Conservation (phyloP, 192 early-diverging fungal species). For the Mortierella claussenii region DNA sequence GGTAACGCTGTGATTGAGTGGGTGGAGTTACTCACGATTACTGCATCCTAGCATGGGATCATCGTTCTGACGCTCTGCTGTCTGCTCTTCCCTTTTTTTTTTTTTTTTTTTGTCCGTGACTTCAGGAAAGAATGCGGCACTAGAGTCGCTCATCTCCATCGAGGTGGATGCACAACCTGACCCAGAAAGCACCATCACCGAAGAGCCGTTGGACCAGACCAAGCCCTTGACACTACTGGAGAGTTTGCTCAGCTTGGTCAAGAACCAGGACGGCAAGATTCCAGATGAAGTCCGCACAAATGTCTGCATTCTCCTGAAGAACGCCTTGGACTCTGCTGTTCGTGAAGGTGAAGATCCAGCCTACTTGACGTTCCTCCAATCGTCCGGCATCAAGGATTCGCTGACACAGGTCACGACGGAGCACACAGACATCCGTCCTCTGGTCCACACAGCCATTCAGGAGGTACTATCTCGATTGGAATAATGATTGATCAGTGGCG, state of each 20-base stretch:
- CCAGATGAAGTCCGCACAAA: constrained; percentile 64
- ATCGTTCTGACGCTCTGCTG: too few species aligned
- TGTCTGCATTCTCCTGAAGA: constrained; percentile 59
- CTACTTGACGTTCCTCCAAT: constrained; percentile 32
- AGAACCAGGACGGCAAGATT: constrained; percentile 47
- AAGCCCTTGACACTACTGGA: constrained; percentile 49
- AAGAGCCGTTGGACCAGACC: constrained; percentile 14
- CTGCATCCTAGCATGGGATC: too few species aligned
- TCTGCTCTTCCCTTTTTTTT: too few species aligned
- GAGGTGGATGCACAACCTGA: constrained; percentile 11
- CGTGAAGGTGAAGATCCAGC: constrained; percentile 25
- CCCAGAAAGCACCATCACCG: constrained; percentile 8
- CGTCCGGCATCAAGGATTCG: constrained; percentile 35
- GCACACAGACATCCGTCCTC: constrained; percentile 13
- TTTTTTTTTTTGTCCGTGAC: too few species aligned
- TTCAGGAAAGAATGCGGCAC: constrained; percentile 28
- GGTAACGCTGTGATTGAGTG: too few species aligned
- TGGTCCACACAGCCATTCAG: constrained; percentile 23
- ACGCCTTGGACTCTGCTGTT: constrained; percentile 32
- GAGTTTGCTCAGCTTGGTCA: constrained; percentile 50
- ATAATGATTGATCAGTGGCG: too few species aligned
- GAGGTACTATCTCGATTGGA: constrained; percentile 29
- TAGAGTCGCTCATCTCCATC: constrained; percentile 22
- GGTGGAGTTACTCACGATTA: too few species aligned
- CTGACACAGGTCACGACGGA: constrained; percentile 7